Conservation (phyloP, 2,329 filamentous ascomycete genomes). For the Trichocomaceae sp. region DNA sequence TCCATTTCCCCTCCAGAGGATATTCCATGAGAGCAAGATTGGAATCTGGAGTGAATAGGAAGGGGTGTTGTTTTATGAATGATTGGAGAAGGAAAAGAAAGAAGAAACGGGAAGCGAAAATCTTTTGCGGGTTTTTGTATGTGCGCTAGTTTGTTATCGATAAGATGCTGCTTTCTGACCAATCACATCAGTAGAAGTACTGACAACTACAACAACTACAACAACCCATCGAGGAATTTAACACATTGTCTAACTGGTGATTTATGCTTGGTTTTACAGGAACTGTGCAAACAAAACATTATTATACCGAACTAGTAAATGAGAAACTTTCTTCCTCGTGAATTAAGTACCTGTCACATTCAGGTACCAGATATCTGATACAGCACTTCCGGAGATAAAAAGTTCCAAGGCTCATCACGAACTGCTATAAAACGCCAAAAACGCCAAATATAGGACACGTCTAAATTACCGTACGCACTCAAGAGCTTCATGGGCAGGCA, state of each 20-base stretch:
- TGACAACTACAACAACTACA: too few species aligned
- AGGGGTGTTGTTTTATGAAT: constrained; percentile 38
- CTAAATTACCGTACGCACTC: too few species aligned
- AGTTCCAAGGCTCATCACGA: too few species aligned
- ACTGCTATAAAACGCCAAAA: too few species aligned
- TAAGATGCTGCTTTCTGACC: constrained; percentile 22
- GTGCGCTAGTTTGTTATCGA: constrained; percentile 25
- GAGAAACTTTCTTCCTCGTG: too few species aligned
- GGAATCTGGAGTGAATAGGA: constrained; percentile 44
- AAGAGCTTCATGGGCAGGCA: constrained; percentile 17
- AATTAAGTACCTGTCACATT: too few species aligned
- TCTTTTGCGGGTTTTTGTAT: constrained; percentile 22
- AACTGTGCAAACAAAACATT: too few species aligned
- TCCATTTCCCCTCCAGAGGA: constrained; percentile 42
- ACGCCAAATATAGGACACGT: too few species aligned
- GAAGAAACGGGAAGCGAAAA: constrained; percentile 17
- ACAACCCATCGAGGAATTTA: neutral
- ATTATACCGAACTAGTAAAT: too few species aligned
- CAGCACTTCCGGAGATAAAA: too few species aligned
- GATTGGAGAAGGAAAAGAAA: constrained; percentile 27
- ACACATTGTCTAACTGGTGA: neutral
- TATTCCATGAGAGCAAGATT: constrained; percentile 29
- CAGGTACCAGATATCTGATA: too few species aligned
- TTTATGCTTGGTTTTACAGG: too few species aligned
- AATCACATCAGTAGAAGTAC: neutral